Evolutionary conservation across 31 red algal genomes (phyloP), one percentile per base, ranked within the genome.

Genomic region (Bonnemaisonia californica): DNA sequence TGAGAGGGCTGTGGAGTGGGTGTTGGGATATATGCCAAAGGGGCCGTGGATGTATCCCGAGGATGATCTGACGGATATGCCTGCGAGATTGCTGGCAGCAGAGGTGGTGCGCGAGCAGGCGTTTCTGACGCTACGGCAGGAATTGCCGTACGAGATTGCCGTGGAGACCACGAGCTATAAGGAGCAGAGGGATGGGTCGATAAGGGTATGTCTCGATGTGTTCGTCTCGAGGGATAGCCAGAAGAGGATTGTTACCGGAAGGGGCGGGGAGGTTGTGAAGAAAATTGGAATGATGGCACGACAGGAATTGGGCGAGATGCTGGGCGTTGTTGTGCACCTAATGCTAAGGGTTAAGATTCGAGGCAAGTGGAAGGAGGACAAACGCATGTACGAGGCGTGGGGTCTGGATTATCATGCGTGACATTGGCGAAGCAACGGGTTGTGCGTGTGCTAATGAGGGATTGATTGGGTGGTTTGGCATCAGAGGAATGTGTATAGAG

Each of bases 1-100:
- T 3, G 66, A 81, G 27, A 32, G 54, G 0, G 45, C 96, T 45
- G 57, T 66, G 3, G 37, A 71, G 7, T 88, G 89, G 73, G 81
- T 99, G 5, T 65, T 76, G 27, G 79, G 79, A 32, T 64, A 62
- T 22, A 86, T 95, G 83, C 97, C 97, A 1, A 33, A 47, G 27
- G 97, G 97, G 21, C 90, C 89, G 26, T 99, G 88, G 89, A 51
- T 95, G 54, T 99, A 94, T 71, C 76, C 82, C 16, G 85, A 82
- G 9, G 97, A 99, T 73, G 89, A 95, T 55, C 79, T 95, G 55
- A 93, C 97, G 1, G 92, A 93, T 57, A 93, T 99, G 82, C 88
- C 97, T 0, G 54, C 85, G 39, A 66, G 97, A 39, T 79, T 91
- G 16, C 51, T 95, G 1, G 97, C 97, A 19, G 97, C 97, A 16